These are phyloP conservation scores for Piloderma croceum DNA, from an alignment of 768 basidiomycete genomes.

Conservation along the genomic window DNA sequence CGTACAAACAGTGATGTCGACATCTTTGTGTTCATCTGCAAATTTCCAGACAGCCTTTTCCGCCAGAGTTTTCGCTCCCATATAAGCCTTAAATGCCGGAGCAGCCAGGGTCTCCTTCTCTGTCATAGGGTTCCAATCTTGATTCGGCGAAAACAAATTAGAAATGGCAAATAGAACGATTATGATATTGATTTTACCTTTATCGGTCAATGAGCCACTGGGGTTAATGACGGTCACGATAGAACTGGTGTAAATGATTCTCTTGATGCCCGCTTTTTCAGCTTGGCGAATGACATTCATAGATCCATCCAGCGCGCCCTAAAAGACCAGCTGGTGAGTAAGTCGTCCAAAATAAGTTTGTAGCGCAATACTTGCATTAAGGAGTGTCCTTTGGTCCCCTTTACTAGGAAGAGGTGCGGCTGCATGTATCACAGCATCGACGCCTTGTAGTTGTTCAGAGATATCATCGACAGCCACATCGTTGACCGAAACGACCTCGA, in stretches of 20 bases:
- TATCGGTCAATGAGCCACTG: constrained; percentile 18
- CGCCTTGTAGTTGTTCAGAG: too few species aligned
- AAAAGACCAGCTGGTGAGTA: background rate
- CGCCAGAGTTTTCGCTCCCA: constrained; percentile 33
- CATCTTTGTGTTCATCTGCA: constrained; percentile 33
- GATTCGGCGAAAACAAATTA: background rate
- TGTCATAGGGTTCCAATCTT: constrained; percentile 33
- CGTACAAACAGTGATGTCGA: too few species aligned
- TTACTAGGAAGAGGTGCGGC: too few species aligned
- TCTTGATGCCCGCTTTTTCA: constrained; percentile 31
- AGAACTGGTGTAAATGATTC: constrained; percentile 36
- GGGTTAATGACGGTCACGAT: constrained; percentile 26
- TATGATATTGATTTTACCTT: constrained; percentile 22
- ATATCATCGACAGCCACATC: too few species aligned
- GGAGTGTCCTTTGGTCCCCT: constrained; percentile 10
- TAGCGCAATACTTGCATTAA: constrained; percentile 17
- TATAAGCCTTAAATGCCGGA: constrained; percentile 23
- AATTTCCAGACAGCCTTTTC: constrained; percentile 39
- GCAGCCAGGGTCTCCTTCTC: constrained; percentile 24
- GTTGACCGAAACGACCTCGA: too few species aligned
- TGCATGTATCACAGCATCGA: too few species aligned
- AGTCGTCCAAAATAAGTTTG: background rate
- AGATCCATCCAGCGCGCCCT: constrained; percentile 34
- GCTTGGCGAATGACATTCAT: constrained; percentile 36
- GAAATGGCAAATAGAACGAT: background rate